Evolutionary conservation across 768 basidiomycete genomes (phyloP).

Genomic region (Termitomyces heimii): DNA sequence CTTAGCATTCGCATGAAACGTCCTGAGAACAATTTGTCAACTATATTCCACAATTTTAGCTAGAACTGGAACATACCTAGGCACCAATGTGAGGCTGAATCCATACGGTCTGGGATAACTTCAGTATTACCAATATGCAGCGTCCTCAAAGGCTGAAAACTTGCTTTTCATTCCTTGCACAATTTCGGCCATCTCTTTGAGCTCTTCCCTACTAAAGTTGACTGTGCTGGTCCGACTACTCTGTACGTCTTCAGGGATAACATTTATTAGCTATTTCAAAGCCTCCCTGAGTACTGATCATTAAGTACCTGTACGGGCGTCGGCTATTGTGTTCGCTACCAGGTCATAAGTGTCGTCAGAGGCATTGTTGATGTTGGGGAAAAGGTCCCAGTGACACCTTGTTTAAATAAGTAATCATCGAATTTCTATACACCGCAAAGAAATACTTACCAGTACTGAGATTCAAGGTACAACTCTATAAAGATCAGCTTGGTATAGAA

Average conservation of each 20-base stretch:
- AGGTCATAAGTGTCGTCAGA: background rate
- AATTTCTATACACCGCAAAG: too few relatives aligned
- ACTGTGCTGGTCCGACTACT: background rate
- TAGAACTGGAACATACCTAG: background rate
- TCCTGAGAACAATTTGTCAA: background rate
- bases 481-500: too few relatives aligned
- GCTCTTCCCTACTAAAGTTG: background rate
- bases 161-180: conserved; percentile 4
- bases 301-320: conserved; percentile 6
- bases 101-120: background rate
- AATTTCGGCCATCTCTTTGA: conserved; percentile 7
- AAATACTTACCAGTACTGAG: background rate
- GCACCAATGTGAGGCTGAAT: conserved; percentile 7
- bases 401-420: too few relatives aligned
- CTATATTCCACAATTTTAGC: background rate
- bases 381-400: conserved; percentile 3
- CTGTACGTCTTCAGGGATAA: background rate
- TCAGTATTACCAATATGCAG: background rate
- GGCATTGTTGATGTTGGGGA: background rate
- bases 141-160: background rate
- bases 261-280: too few relatives aligned
- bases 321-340: conserved; percentile 2
- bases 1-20: background rate
- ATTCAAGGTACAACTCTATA: conserved; percentile 2
- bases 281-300: background rate